A percentile compares a stretch with the other conserved stretches of the same genome.
Evolutionary conservation across 345 rosid species (phyloP).

Genomic region (Populus euphratica): DNA sequence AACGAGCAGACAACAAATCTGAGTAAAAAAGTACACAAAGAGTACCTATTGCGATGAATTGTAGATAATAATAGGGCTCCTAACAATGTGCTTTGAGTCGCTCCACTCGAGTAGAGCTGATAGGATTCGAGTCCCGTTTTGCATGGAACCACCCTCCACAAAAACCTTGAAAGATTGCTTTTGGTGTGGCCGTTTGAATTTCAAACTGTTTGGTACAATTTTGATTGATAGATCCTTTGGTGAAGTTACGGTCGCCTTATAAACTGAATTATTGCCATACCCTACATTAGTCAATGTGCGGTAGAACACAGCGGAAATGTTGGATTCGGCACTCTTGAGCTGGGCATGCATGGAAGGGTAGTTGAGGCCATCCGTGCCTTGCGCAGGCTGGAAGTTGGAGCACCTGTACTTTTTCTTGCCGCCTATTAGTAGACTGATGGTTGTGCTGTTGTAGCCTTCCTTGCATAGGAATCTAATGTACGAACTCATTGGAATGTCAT

Average conservation of each 20-base stretch:
- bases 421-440: conserved; percentile 48
- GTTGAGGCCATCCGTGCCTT: conserved; percentile 73
- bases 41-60: background rate
- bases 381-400: conserved; percentile 39
- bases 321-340: conserved; percentile 17
- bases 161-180: conserved; percentile 47
- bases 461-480: conserved; percentile 71
- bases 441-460: conserved; percentile 64
- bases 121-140: conserved; percentile 16
- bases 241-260: conserved; percentile 47
- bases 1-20: background rate
- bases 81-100: conserved; percentile 51
- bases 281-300: conserved; percentile 65
- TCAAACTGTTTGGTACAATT: conserved; percentile 50
- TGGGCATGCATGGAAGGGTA: conserved; percentile 79
- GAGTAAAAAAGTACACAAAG: background rate
- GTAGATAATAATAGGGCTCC: conserved; percentile 51
- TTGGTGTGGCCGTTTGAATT: conserved; percentile 33
- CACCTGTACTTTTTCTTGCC: conserved; percentile 43
- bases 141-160: conserved; percentile 40
- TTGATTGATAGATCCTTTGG: conserved; percentile 42
- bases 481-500: conserved; percentile 43
- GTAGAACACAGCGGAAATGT: conserved; percentile 48
- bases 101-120: conserved; percentile 63
- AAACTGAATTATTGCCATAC: conserved; percentile 31